phyloP scores from a whole-genome alignment of 345 rosid genomes.

The Clarkia xantiana region DNA sequence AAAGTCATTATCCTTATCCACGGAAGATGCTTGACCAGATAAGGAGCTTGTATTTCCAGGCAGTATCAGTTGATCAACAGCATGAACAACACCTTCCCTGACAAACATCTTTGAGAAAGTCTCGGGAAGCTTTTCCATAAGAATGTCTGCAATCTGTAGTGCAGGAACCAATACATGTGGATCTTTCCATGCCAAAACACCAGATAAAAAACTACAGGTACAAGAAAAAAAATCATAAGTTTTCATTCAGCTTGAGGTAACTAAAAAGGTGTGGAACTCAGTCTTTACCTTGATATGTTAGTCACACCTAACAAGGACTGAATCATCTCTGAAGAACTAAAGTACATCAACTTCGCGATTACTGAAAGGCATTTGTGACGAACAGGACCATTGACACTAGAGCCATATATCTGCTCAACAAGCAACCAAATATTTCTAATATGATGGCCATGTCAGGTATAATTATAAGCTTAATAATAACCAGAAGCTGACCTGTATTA shows the following conservation, averaged over 20 bases:
- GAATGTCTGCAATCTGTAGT: constrained; percentile 87
- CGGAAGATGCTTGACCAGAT: constrained; percentile 32
- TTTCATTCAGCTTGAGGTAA: neutral
- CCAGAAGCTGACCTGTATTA: constrained; percentile 57
- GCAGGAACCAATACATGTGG: constrained; percentile 96
- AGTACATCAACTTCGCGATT: constrained; percentile 91
- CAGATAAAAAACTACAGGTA: constrained; percentile 70
- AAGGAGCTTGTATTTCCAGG: constrained; percentile 35
- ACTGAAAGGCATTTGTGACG: constrained; percentile 96
- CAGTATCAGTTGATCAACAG: constrained; percentile 80
- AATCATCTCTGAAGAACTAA: constrained; percentile 81
- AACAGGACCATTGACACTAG: constrained; percentile 84
- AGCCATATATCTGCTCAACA: constrained; percentile 77
- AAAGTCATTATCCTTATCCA: constrained; percentile 70
- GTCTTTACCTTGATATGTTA: constrained; percentile 69
- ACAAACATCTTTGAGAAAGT: constrained; percentile 90
- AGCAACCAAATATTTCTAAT: constrained; percentile 5
- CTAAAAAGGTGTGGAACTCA: neutral
- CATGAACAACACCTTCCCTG: constrained; percentile 98
- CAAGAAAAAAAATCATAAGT: constrained; percentile 4
- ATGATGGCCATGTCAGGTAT: constrained; percentile 5
- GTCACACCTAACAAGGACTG: constrained; percentile 69
- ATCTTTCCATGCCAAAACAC: constrained; percentile 99
- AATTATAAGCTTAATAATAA: neutral
- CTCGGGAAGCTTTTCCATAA: constrained; percentile 98